Conservation (phyloP, 2,329 filamentous ascomycete species). For the Pseudogymnoascus sp. region DNA sequence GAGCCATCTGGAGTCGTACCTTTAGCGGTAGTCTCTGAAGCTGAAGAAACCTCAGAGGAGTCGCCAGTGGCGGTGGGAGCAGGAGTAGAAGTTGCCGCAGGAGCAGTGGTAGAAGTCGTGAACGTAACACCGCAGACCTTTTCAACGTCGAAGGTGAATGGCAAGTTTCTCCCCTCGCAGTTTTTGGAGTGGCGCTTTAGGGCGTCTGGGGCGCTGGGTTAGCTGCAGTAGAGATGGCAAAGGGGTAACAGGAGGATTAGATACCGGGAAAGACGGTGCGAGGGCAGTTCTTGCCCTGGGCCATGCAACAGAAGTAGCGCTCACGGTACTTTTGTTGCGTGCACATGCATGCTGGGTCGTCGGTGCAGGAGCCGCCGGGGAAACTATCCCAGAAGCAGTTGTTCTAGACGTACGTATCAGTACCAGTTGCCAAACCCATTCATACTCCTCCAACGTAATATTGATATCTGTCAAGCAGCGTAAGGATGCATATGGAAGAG, state of each 20-base stretch:
- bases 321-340: background rate
- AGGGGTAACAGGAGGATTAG: background rate
- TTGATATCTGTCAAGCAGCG: too few species aligned
- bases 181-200: background rate
- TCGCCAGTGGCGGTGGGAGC: background rate
- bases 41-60: background rate
- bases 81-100: background rate
- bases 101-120: background rate
- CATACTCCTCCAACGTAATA: too few species aligned
- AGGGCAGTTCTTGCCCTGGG: background rate
- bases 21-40: background rate
- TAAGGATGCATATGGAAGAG: too few species aligned
- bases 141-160: background rate
- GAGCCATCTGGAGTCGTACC: too few species aligned
- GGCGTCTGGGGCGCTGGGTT: background rate
- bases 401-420: too few species aligned
- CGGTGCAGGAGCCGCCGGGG: background rate
- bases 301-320: background rate
- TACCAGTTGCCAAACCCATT: too few species aligned
- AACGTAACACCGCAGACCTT: background rate
- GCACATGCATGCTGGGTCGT: background rate
- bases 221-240: background rate
- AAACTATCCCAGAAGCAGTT: background rate
- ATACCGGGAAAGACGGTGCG: background rate
- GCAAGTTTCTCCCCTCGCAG: background rate